Evolutionary conservation across 1,284 basidiomycete genomes (phyloP).

Genomic region (Sanghuangporus sanghuang): DNA sequence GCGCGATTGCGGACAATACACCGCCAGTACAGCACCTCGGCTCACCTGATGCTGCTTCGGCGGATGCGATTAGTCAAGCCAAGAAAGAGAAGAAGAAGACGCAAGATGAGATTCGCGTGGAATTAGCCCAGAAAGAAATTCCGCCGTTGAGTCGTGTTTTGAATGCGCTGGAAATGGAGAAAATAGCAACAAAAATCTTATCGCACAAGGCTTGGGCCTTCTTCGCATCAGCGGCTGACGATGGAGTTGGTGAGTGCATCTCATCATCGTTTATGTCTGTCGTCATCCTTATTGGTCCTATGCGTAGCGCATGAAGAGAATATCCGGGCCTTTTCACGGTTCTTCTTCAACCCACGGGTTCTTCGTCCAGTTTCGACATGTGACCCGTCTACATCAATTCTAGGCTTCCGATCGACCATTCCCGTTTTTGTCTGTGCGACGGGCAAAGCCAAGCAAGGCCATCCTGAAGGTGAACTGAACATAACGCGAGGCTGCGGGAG

Average conservation of each 20-base stretch:
- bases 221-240: constrained; percentile 79
- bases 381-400: constrained; percentile 72
- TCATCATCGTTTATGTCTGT: background rate
- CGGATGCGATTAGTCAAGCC: constrained; percentile 35
- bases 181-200: constrained; percentile 58
- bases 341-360: constrained; percentile 81
- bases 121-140: constrained; percentile 51
- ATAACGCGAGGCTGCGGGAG: constrained; percentile 72
- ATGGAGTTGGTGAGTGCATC: constrained; percentile 62
- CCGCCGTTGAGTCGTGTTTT: constrained; percentile 63
- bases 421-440: constrained; percentile 85
- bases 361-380: constrained; percentile 65
- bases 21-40: constrained; percentile 68
- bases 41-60: constrained; percentile 50
- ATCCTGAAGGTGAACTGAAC: constrained; percentile 84
- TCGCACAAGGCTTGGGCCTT: constrained; percentile 75
- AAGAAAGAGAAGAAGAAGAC: constrained; percentile 46
- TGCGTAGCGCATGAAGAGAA: constrained; percentile 58
- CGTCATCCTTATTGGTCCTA: constrained; percentile 11
- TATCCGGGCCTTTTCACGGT: constrained; percentile 66
- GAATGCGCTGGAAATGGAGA: constrained; percentile 73
- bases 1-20: constrained; percentile 66
- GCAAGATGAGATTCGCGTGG: constrained; percentile 67
- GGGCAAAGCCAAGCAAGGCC: constrained; percentile 87
- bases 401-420: constrained; percentile 69